phyloP scores from a whole-genome alignment of 345 rosid genomes.

The Erucastrum elatum region DNA sequence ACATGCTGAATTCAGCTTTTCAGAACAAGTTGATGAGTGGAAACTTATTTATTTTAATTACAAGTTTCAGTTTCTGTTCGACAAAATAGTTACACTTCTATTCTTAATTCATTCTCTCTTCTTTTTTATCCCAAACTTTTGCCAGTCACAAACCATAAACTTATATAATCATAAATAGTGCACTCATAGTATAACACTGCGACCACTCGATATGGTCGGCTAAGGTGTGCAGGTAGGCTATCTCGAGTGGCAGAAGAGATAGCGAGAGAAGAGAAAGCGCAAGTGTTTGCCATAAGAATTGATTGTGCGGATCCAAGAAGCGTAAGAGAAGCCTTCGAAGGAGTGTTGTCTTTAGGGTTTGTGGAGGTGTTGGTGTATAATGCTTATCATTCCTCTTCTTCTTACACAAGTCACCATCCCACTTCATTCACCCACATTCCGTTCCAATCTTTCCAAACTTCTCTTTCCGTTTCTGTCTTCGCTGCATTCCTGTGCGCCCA shows the following conservation, averaged over 20 bases:
- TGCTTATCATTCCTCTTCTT: constrained; percentile 59
- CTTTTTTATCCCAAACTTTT: background rate
- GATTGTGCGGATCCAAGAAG: constrained; percentile 88
- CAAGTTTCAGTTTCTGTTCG: background rate
- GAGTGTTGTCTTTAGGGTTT: constrained; percentile 86
- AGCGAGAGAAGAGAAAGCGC: constrained; percentile 91
- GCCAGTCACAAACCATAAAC: background rate
- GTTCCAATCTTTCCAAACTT: constrained; percentile 71
- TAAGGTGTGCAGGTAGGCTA: constrained; percentile 50
- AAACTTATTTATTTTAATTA: background rate
- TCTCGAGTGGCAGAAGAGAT: constrained; percentile 92
- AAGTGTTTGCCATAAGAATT: constrained; percentile 90
- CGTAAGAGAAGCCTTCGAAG: constrained; percentile 91
- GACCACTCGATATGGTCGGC: background rate
- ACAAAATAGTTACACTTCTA: background rate
- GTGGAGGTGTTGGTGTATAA: constrained; percentile 89
- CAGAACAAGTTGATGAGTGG: background rate
- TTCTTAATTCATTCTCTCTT: background rate
- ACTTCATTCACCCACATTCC: constrained; percentile 64
- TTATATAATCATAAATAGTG: constrained; percentile 4
- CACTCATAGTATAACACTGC: background rate
- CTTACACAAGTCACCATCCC: constrained; percentile 45
- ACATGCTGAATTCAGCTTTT: background rate
- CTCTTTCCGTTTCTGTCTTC: constrained; percentile 67
- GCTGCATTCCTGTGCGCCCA: constrained; percentile 91